phyloP scores from a whole-genome alignment of 495 filamentous ascomycete genomes.

The Talaromyces wortmannii region DNA sequence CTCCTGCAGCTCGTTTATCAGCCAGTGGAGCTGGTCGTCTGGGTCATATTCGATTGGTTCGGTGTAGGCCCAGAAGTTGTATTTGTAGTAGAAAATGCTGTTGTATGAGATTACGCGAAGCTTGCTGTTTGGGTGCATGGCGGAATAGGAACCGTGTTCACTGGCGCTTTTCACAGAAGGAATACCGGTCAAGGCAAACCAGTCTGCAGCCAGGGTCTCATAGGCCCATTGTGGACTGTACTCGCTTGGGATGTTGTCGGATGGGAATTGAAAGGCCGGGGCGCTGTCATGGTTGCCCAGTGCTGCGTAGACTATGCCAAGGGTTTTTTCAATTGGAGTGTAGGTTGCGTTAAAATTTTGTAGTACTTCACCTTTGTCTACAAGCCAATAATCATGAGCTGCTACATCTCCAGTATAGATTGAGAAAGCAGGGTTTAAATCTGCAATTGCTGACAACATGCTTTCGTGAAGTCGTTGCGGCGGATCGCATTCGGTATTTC shows the following conservation, averaged over 20 bases:
- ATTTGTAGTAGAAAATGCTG: conserved; percentile 50
- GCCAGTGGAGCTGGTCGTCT: conserved; percentile 38
- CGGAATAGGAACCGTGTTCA: conserved; percentile 45
- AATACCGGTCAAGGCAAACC: conserved; percentile 37
- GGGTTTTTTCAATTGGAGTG: no score
- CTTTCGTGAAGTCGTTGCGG: conserved; percentile 42
- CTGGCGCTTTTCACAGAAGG: conserved; percentile 22
- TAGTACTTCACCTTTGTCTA: no score
- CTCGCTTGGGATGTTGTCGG: conserved; percentile 17
- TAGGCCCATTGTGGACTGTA: conserved; percentile 44
- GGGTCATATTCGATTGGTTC: conserved; percentile 43
- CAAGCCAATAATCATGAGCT: no score
- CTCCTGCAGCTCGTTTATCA: conserved; percentile 41
- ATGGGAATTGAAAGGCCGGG: conserved; percentile 45
- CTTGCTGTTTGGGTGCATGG: conserved; percentile 26
- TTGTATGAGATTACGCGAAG: conserved; percentile 52
- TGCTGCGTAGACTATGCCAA: no score
- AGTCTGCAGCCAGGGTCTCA: conserved; percentile 35
- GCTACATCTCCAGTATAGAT: no score
- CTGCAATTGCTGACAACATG: conserved; percentile 41
- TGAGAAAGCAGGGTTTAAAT: no score
- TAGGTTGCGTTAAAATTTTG: no score
- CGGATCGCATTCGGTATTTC: conserved; percentile 43
- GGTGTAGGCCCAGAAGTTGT: conserved; percentile 47
- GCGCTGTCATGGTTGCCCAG: conserved; percentile 43